Evolutionary conservation across 495 filamentous ascomycete species (phyloP).

Genomic region (Penicillium canescens): DNA sequence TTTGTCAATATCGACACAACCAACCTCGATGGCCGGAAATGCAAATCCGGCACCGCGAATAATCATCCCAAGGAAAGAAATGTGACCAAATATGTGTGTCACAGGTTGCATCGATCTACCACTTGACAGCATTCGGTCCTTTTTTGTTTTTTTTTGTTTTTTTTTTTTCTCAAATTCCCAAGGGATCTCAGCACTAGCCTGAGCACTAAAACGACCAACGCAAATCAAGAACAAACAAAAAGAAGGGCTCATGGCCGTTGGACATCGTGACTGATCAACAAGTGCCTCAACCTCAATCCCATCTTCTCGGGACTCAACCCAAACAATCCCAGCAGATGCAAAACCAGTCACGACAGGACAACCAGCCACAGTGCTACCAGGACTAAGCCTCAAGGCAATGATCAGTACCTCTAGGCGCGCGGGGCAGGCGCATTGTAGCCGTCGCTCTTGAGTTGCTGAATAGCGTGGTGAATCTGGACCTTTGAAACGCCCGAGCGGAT

Average conservation of each 20-base stretch:
- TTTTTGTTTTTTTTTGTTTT: neutral
- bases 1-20: neutral
- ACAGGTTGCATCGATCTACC: neutral
- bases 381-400: too few relatives aligned
- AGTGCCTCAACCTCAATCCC: neutral
- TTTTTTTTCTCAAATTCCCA: too few relatives aligned
- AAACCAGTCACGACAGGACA: too few relatives aligned
- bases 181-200: too few relatives aligned
- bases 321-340: too few relatives aligned
- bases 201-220: too few relatives aligned
- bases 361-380: too few relatives aligned
- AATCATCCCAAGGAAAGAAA: neutral
- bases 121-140: neutral
- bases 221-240: too few relatives aligned
- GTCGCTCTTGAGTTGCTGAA: constrained; percentile 16
- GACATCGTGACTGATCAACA: neutral
- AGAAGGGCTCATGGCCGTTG: too few relatives aligned
- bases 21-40: neutral
- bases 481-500: constrained; percentile 39
- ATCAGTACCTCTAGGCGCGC: too few relatives aligned
- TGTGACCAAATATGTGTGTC: neutral
- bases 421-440: neutral
- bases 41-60: neutral
- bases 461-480: constrained; percentile 24
- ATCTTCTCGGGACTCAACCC: too few relatives aligned